Conservation (phyloP, 352 stramenopile species). For the Halophytophthora batemanensis region DNA sequence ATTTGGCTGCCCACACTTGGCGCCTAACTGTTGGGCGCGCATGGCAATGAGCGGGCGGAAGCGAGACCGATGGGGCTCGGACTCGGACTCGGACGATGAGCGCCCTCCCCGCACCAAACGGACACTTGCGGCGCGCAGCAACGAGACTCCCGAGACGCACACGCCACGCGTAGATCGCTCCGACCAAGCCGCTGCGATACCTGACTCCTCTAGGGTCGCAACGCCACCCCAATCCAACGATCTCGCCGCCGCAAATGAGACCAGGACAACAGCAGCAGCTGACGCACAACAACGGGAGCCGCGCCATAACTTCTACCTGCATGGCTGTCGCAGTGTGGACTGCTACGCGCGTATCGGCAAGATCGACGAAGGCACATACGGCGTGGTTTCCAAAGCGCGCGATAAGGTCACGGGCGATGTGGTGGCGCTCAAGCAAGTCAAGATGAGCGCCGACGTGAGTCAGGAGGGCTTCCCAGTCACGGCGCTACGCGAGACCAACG, state of each 20-base stretch:
- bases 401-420: conserved; percentile 90
- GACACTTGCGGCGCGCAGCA: background rate
- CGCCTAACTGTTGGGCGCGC: too few relatives aligned
- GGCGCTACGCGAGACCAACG: conserved; percentile 84
- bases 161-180: background rate
- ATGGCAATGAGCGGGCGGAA: conserved; percentile 19
- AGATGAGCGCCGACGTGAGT: conserved; percentile 71
- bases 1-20: too few relatives aligned
- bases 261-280: too few relatives aligned
- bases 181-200: background rate
- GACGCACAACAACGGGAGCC: background rate
- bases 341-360: conserved; percentile 92
- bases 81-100: conserved; percentile 51
- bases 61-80: conserved; percentile 70
- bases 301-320: conserved; percentile 70
- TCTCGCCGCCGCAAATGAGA: background rate
- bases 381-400: conserved; percentile 93
- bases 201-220: background rate
- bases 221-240: conserved; percentile 2
- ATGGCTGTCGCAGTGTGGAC: conserved; percentile 93
- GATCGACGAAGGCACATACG: conserved; percentile 97
- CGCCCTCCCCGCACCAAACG: conserved; percentile 12
- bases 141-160: background rate
- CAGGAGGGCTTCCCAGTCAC: conserved; percentile 85
- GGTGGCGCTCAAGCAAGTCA: conserved; percentile 92